Evolutionary conservation across 495 filamentous ascomycete genomes (phyloP), one percentile per base, ranked within the genome.

Genomic region (Xylaria cubensis): DNA sequence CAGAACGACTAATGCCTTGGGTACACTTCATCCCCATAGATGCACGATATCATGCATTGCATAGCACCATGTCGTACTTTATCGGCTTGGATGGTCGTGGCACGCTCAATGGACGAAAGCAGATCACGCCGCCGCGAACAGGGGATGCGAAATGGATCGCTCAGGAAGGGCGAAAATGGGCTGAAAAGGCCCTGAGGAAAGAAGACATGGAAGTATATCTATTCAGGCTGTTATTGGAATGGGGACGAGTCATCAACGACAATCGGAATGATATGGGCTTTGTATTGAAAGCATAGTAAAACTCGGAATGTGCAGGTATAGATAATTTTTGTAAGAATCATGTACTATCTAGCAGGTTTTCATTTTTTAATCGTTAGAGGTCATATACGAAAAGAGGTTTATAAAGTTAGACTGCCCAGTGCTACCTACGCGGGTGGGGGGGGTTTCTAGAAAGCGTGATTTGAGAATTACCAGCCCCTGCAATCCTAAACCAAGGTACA

Each of bases 131-230:
- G 32, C 77, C 70, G 4, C 71, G 78, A n/a, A 19, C 24, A 51
- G 80, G 79, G 8, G 85, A 88, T 59, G 85, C 74, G 9, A 77
- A 80, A 71, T 84, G 79, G 85, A 94, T 97, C 72, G 91, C 92
- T 17, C 86, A 91, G 62, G 78, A 89, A 74, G 92, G 92, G 3
- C 81, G 84, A 46, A 83, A 86, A 68, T 94, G 92, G 92, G 88
- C 89, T 1, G 80, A 80, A 3, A 86, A 84, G 71, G 92, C 90
- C 10, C 71, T 96, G 46, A 84, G 93, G 75, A 90, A 87, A 73
- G 92, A 94, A 81, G 93, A 97, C 77, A 93, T 92, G 90, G 90
- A 93, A 80, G 86, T 95, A 36, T 97, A 95, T 76, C 85, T 95
- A 76, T 95, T 94, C 79, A 81, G 93, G 58, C 76, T 97, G 70